A percentile compares a stretch with the other conserved stretches of the same genome.
Evolutionary conservation across 495 filamentous ascomycete species (phyloP).

Genomic region (Glarea lozoyensis): DNA sequence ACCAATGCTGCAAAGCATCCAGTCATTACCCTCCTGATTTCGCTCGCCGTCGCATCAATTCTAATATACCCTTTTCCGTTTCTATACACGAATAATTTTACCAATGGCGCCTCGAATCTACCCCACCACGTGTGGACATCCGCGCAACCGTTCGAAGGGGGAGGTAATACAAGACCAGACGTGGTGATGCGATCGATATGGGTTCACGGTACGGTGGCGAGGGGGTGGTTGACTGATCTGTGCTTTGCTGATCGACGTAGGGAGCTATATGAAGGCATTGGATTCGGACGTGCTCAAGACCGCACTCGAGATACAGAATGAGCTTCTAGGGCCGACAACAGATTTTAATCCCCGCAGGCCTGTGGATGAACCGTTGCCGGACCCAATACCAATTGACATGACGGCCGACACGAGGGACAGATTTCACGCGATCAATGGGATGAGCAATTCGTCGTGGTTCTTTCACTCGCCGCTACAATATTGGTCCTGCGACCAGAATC

Average conservation of each 20-base stretch:
- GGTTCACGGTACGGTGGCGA: conserved; percentile 35
- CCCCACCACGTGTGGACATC: conserved; percentile 73
- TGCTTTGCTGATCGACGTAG: no score
- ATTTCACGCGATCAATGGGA: conserved; percentile 40
- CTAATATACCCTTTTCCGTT: conserved; percentile 61
- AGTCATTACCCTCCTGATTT: conserved; percentile 53
- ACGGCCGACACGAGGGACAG: conserved; percentile 33
- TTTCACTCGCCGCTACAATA: conserved; percentile 69
- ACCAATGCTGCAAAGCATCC: conserved; percentile 57
- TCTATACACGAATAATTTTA: conserved; percentile 54
- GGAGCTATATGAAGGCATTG: conserved; percentile 62
- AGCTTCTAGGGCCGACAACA: conserved; percentile 42
- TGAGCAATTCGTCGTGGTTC: conserved; percentile 47
- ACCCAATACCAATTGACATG: conserved; percentile 21
- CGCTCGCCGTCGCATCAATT: conserved; percentile 49
- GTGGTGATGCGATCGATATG: conserved; percentile 50
- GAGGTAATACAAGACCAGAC: conserved; percentile 31
- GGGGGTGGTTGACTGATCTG: no score
- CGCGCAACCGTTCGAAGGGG: conserved; percentile 45
- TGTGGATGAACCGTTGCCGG: conserved; percentile 4
- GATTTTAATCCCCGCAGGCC: conserved; percentile 38
- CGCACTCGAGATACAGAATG: conserved; percentile 55
- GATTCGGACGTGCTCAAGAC: conserved; percentile 48
- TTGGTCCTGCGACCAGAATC: conserved; percentile 54
- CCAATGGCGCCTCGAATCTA: conserved; percentile 48